Conservation (phyloP, 306 rosid genomes). For the Lupinus albus region DNA sequence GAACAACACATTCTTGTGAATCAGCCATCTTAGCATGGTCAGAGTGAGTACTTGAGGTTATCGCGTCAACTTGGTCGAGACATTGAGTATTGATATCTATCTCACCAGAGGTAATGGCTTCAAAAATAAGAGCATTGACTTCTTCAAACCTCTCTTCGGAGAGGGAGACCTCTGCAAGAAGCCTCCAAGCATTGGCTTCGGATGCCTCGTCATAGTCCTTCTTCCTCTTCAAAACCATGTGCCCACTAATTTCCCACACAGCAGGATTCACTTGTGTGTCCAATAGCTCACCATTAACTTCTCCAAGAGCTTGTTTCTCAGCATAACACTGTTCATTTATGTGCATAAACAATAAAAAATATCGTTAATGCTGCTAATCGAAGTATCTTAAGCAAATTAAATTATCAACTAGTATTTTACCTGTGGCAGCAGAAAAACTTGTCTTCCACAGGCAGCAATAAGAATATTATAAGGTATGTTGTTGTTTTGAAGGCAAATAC, state of each 20-base stretch:
- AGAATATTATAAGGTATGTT: slow-evolving; percentile 89
- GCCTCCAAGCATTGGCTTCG: slow-evolving; percentile 90
- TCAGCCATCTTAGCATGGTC: slow-evolving; percentile 51
- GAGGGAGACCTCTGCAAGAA: slow-evolving; percentile 91
- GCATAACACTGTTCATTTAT: slow-evolving; percentile 74
- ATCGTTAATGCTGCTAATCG: not conserved
- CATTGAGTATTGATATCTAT: slow-evolving; percentile 18
- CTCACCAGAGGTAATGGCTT: slow-evolving; percentile 54
- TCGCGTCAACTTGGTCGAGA: slow-evolving; percentile 44
- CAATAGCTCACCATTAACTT: slow-evolving; percentile 81
- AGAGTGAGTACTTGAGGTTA: slow-evolving; percentile 41
- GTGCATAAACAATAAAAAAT: slow-evolving; percentile 11
- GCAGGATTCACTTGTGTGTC: slow-evolving; percentile 99
- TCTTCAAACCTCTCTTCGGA: slow-evolving; percentile 87
- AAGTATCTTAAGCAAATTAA: not conserved
- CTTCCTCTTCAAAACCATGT: slow-evolving; percentile 93
- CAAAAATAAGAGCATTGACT: slow-evolving; percentile 73
- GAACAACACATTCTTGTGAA: slow-evolving; percentile 74
- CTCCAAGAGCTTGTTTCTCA: slow-evolving; percentile 97
- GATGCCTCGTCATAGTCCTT: slow-evolving; percentile 89
- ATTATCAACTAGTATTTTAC: slow-evolving; percentile 42
- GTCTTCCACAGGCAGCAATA: slow-evolving; percentile 75
- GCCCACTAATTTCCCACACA: slow-evolving; percentile 96
- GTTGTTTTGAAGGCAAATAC: slow-evolving; percentile 79
- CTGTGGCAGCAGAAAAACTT: slow-evolving; percentile 88